Evolutionary conservation across 148 eudicot species (phyloP).

Genomic region (Rhododendron ferrugineum): DNA sequence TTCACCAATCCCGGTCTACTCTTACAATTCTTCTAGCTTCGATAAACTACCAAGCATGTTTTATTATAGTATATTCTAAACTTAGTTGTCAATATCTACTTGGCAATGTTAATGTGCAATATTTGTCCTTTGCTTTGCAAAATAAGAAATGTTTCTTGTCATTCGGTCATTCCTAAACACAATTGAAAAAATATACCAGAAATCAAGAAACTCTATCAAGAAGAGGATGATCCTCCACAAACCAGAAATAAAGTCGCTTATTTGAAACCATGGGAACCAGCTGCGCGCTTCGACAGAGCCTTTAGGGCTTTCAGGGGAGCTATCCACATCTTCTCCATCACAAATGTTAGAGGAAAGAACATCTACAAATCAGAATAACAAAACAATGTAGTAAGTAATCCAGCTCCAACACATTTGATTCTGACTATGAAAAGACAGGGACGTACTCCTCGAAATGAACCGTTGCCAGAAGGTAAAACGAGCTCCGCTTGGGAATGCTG

Average conservation of each 20-base stretch:
- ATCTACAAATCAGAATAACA: neutral
- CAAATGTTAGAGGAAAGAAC: too few relatives aligned
- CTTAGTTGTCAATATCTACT: too few relatives aligned
- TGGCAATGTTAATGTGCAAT: too few relatives aligned
- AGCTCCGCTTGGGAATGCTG: constrained; percentile 1
- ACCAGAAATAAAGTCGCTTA: neutral
- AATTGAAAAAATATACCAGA: too few relatives aligned
- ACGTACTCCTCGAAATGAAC: neutral
- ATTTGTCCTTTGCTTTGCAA: neutral
- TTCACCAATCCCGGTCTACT: neutral
- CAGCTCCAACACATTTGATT: neutral
- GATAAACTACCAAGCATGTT: neutral
- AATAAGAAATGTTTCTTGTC: neutral
- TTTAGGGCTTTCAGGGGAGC: neutral
- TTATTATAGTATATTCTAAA: too few relatives aligned
- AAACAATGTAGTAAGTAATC: neutral
- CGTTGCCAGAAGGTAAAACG: neutral
- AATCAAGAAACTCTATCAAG: neutral
- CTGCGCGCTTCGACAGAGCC: neutral
- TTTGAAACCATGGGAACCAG: neutral
- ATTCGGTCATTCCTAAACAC: neutral
- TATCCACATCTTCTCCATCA: neutral
- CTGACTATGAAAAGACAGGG: neutral
- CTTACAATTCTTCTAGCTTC: neutral
- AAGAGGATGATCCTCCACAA: neutral